A percentile compares a stretch with the other conserved stretches of the same genome.
Evolutionary conservation across 306 rosid genomes (phyloP).

Genomic region (Alnus rubra): DNA sequence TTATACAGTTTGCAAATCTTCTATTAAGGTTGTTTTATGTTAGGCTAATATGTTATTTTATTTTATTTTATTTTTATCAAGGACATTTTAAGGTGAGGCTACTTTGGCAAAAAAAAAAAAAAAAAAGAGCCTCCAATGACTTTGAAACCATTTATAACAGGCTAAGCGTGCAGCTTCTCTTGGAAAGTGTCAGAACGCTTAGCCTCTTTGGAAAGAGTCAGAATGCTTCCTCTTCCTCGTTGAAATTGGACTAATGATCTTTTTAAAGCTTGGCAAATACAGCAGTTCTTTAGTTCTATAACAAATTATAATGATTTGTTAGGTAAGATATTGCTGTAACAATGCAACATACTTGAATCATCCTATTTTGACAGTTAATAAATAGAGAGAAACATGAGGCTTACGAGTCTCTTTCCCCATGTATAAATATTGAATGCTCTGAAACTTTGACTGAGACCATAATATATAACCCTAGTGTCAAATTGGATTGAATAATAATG

Average conservation of each 20-base stretch:
- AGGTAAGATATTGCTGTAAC: background rate
- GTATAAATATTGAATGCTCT: background rate
- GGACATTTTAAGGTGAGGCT: background rate
- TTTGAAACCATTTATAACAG: background rate
- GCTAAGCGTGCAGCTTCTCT: background rate
- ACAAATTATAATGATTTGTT: background rate
- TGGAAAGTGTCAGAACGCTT: background rate
- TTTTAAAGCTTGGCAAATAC: background rate
- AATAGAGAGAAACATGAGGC: background rate
- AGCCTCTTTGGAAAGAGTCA: background rate
- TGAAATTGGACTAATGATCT: background rate
- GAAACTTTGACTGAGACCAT: background rate
- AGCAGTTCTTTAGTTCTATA: background rate
- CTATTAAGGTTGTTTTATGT: background rate
- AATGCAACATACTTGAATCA: background rate
- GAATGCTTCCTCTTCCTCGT: background rate
- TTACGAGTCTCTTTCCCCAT: background rate
- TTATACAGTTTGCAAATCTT: background rate
- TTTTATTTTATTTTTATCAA: too few relatives aligned
- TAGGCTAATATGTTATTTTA: background rate
- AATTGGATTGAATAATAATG: too few relatives aligned
- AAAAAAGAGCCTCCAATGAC: background rate
- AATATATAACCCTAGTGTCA: background rate
- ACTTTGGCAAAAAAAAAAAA: too few relatives aligned
- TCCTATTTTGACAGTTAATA: background rate